Evolutionary conservation across 345 rosid species (phyloP), one percentile per base, ranked within the genome.

Genomic region (Nephelium lappaceum): DNA sequence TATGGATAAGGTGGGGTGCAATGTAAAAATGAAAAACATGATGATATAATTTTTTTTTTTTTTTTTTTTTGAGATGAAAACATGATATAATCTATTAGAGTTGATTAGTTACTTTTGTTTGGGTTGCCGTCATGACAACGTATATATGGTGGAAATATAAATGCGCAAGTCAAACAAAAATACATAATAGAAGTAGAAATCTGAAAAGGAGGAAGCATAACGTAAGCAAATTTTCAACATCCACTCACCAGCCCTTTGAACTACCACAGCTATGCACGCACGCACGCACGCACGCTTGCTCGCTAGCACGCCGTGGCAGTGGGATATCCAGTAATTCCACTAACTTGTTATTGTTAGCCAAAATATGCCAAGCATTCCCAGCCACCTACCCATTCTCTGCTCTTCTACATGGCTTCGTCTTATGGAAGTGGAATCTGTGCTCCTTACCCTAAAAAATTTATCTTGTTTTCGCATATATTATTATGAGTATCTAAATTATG

Each of bases 221-320:
- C 15, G 58, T 16, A 53, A 53, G 58, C 58, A 53, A 53, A n/a
- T 65, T 76, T 21, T 31, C 49, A 51, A 75, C 5, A 11, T 65
- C 77, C 62, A 45, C 77, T 39, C 31, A 69, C 36, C 47, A 6
- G 55, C 57, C 57, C 45, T 15, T 8, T 18, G 16, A 1, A 11
- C 36, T 5, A 6, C 24, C 47, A 72, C 75, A 53, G 2, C 57
- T 49, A 49, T 5, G 62, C 21, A 7, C 36, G 10, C n/a, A n/a
- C n/a, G n/a, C n/a, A n/a, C n/a, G n/a, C n/a, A n/a, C n/a, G 64
- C 75, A 53, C 8, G 18, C 47, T 24, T 39, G 21, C 24, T n/a
- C 10, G 63, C 63, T 58, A 5, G 63, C 63, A 58, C 63, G 63
- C 64, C 64, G 4, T 76, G n/a, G 31, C 38, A 76, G 55, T 76